A percentile compares a stretch with the other conserved stretches of the same genome.
phyloP scores from a whole-genome alignment of 306 rosid species.

The Elaeagnus macrophylla region DNA sequence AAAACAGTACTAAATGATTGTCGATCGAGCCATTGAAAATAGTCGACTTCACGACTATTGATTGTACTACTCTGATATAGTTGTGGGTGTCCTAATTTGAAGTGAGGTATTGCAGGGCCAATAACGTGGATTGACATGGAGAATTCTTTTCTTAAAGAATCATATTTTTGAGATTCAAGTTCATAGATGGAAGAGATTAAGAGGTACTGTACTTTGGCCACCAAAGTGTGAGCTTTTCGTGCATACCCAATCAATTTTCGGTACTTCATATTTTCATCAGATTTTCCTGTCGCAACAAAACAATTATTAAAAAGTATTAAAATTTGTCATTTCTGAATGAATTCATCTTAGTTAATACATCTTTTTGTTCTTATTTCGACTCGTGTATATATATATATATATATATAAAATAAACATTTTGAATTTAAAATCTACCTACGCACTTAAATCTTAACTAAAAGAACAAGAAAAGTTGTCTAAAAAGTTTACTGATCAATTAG shows the following conservation, averaged over 20 bases:
- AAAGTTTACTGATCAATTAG: no score
- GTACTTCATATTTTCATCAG: background rate
- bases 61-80: background rate
- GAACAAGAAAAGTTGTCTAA: no score
- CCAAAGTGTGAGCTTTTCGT: constrained; percentile 17
- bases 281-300: no score
- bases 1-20: constrained; percentile 40
- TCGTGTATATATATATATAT: no score
- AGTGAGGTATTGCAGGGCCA: constrained; percentile 43
- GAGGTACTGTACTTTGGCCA: constrained; percentile 31
- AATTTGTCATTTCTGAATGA: no score
- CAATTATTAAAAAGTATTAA: no score
- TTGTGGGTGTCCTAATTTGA: background rate
- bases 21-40: constrained; percentile 31
- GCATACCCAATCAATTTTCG: background rate
- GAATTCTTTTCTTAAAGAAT: constrained; percentile 22
- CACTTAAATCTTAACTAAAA: no score
- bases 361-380: no score
- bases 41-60: background rate
- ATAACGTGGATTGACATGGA: constrained; percentile 27
- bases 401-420: no score
- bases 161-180: constrained; percentile 29
- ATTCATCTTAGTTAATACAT: no score
- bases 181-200: constrained; percentile 31
- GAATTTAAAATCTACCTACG: no score